Evolutionary conservation across 2,329 filamentous ascomycete genomes (phyloP).

Genomic region (Magnaporthiopsis poae): DNA sequence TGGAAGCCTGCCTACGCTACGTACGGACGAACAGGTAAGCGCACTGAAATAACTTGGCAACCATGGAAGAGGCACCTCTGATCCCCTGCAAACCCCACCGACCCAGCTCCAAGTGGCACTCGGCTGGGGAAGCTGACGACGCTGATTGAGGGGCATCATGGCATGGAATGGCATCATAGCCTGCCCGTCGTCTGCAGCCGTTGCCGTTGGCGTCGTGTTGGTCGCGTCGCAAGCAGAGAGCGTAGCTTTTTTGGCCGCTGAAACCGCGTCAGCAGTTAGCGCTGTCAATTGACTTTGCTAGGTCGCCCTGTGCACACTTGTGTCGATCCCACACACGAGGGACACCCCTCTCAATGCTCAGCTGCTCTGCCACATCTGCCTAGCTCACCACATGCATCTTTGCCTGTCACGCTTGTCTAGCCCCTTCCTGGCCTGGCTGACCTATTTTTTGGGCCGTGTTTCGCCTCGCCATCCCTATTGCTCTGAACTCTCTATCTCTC

Average conservation of each 20-base stretch:
- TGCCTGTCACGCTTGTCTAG: neutral
- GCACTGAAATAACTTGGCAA: neutral
- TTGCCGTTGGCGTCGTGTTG: neutral
- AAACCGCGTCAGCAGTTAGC: neutral
- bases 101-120: neutral
- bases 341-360: neutral
- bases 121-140: neutral
- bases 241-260: neutral
- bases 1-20: neutral
- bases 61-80: neutral
- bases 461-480: neutral
- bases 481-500: neutral
- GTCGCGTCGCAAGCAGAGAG: neutral
- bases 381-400: neutral
- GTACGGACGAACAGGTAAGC: neutral
- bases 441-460: neutral
- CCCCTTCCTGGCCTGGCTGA: neutral
- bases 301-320: neutral
- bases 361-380: neutral
- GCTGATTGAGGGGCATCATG: neutral
- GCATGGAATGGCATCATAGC: constrained; percentile 5
- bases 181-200: neutral
- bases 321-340: too few species aligned
- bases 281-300: neutral
- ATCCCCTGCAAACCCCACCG: neutral